A percentile compares a stretch with the other conserved stretches of the same genome.
phyloP scores from a whole-genome alignment of 306 rosid genomes.

The Rubus idaeus region DNA sequence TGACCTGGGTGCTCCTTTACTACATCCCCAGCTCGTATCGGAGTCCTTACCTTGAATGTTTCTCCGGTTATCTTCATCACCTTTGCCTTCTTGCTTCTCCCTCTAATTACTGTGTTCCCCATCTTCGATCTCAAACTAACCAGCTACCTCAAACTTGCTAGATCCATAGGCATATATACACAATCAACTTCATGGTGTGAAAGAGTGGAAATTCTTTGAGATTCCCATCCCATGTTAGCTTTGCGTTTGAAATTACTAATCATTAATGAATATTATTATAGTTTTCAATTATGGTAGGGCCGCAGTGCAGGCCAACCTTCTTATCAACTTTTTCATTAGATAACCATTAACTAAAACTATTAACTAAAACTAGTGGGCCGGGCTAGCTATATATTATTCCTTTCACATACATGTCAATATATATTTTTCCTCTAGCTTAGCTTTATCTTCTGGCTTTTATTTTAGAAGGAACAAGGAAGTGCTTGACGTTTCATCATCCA shows the following conservation, averaged over 20 bases:
- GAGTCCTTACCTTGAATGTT: constrained; percentile 59
- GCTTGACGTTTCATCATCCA: too few species aligned
- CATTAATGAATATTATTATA: background rate
- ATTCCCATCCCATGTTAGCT: background rate
- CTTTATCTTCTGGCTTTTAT: too few species aligned
- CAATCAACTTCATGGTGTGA: background rate
- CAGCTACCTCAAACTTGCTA: too few species aligned
- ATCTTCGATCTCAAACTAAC: constrained; percentile 17
- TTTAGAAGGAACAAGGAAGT: too few species aligned
- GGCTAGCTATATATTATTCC: background rate
- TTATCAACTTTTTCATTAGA: background rate
- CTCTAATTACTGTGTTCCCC: constrained; percentile 65
- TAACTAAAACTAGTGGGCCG: background rate
- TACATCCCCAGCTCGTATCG: constrained; percentile 53
- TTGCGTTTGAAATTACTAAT: constrained; percentile 1
- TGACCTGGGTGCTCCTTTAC: constrained; percentile 60
- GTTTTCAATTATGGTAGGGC: background rate
- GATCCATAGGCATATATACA: too few species aligned
- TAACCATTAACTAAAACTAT: background rate
- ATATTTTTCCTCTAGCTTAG: background rate
- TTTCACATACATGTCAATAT: background rate
- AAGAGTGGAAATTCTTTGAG: background rate
- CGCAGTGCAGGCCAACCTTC: background rate
- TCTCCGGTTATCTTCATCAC: constrained; percentile 84
- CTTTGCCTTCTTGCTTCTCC: constrained; percentile 61